A percentile compares a stretch with the other conserved stretches of the same genome.
Evolutionary conservation across 2,329 filamentous ascomycete species (phyloP).

Genomic region (Fusarium albidum): DNA sequence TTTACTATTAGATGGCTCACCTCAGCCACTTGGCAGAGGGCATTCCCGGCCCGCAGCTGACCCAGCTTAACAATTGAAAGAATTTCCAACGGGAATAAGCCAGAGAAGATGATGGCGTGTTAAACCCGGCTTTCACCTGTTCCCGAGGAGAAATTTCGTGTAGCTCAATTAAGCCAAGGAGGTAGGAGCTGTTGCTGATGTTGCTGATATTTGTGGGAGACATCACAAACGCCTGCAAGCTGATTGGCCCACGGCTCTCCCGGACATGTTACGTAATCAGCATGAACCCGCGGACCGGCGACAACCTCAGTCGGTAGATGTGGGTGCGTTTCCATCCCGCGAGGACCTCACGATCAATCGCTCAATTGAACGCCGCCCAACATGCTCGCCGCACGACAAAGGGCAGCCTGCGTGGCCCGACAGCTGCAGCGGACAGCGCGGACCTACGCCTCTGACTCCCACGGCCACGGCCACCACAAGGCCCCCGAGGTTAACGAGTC

Average conservation of each 20-base stretch:
- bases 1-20: neutral
- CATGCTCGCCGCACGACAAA: conserved; percentile 56
- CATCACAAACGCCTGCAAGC: conserved; percentile 28
- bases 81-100: neutral
- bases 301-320: conserved; percentile 41
- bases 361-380: conserved; percentile 46
- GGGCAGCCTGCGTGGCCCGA: conserved; percentile 50
- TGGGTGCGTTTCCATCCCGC: conserved; percentile 34
- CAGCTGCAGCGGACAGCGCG: conserved; percentile 52
- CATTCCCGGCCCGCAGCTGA: neutral
- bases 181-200: neutral
- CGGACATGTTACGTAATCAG: conserved; percentile 42
- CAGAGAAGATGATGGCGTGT: neutral
- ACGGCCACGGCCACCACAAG: conserved; percentile 58
- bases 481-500: conserved; percentile 60
- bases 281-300: conserved; percentile 36
- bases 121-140: neutral
- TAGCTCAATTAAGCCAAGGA: conserved; percentile 5
- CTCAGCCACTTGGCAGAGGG: conserved; percentile 8
- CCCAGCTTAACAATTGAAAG: neutral
- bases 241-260: conserved; percentile 34
- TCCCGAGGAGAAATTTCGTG: neutral
- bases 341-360: conserved; percentile 40
- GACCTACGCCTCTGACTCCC: conserved; percentile 63
- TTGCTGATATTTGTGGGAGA: conserved; percentile 2